These are phyloP conservation scores for Aspergillus ellipticus DNA, from an alignment of 495 filamentous ascomycete species.

Conservation along the genomic window DNA sequence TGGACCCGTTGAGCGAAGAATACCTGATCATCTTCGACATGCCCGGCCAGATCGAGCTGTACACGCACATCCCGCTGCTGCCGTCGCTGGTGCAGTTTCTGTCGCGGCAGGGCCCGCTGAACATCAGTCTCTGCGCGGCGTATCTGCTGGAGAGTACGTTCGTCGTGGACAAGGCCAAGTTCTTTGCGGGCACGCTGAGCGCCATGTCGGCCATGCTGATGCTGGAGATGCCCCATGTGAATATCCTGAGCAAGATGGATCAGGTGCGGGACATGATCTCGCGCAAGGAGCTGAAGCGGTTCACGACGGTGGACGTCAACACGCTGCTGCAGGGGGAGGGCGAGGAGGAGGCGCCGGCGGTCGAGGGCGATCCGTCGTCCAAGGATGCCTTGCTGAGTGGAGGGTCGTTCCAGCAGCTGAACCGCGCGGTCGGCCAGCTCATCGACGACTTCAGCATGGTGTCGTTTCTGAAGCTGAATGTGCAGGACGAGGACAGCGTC, in stretches of 20 bases:
- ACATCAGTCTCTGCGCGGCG: constrained; percentile 88
- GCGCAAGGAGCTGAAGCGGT: constrained; percentile 79
- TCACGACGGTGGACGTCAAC: constrained; percentile 75
- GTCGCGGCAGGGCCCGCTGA: constrained; percentile 71
- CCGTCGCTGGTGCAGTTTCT: constrained; percentile 82
- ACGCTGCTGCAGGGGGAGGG: constrained; percentile 69
- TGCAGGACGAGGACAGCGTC: constrained; percentile 90
- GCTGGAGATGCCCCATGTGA: constrained; percentile 93
- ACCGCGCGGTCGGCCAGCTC: constrained; percentile 78
- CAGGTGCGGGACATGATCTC: constrained; percentile 79
- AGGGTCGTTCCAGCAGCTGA: constrained; percentile 70
- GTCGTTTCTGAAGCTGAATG: constrained; percentile 84
- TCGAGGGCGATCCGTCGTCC: constrained; percentile 50
- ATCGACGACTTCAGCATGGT: constrained; percentile 99
- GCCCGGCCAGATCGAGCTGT: constrained; percentile 98
- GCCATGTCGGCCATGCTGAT: constrained; percentile 99
- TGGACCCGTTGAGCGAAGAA: constrained; percentile 87
- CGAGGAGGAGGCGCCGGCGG: constrained; percentile 34
- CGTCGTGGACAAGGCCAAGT: constrained; percentile 91
- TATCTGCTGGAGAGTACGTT: constrained; percentile 96
- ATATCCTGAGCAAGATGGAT: constrained; percentile 96
- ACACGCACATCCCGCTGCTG: constrained; percentile 92
- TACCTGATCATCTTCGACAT: constrained; percentile 97
- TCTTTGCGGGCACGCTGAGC: constrained; percentile 90
- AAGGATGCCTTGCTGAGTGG: constrained; percentile 72